Evolutionary conservation across 108 stramenopile genomes (phyloP).

Genomic region (Aurantiochytrium sp.): DNA sequence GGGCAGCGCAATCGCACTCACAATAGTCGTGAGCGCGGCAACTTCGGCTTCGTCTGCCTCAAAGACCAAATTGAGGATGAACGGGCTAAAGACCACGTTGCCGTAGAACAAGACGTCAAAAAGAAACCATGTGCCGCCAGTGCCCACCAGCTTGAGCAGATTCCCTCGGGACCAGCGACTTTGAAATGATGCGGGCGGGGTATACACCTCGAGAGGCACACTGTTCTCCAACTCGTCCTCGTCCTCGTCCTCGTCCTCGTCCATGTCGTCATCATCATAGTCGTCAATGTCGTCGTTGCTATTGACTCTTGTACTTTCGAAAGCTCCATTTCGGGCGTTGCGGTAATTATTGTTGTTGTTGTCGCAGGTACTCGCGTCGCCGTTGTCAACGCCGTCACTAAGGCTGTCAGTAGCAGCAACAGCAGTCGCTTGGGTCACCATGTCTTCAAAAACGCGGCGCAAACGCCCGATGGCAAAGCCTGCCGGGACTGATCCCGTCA

Average conservation of each 20-base stretch:
- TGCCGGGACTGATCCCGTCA: background rate
- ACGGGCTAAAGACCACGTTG: background rate
- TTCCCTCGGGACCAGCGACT: background rate
- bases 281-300: too few species aligned
- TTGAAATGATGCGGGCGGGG: background rate
- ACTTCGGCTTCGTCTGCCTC: background rate
- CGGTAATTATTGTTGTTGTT: background rate
- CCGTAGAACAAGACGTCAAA: constrained; percentile 52
- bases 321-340: background rate
- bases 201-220: too few species aligned
- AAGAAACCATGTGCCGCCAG: constrained; percentile 49
- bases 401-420: too few species aligned
- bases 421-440: background rate
- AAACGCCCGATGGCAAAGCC: background rate
- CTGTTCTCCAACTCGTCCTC: too few species aligned
- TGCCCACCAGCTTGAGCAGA: constrained; percentile 25
- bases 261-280: too few species aligned
- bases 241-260: background rate
- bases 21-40: constrained; percentile 23
- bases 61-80: background rate
- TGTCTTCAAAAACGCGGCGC: background rate
- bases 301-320: too few species aligned
- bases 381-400: background rate
- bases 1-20: constrained; percentile 37
- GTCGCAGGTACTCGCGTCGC: background rate